Base-by-base conservation (phyloP, 2,329 filamentous ascomycete genomes). In the Microdochium nivale region DNA sequence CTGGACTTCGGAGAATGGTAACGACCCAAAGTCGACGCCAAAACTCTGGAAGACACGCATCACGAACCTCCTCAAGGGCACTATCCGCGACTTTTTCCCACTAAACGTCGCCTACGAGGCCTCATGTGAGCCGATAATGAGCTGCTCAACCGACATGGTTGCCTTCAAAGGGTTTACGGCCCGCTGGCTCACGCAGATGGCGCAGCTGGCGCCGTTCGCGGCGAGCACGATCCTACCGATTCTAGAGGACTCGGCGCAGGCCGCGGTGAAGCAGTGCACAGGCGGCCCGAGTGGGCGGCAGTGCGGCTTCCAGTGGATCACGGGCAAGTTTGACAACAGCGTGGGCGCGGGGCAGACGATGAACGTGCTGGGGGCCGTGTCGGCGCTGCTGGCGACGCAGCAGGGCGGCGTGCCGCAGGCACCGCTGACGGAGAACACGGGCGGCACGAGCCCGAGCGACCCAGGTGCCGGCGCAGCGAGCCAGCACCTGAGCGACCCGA, bases 161-260 rank as follows among this genome's bases (percentile, higher is more conserved):
- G 72, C 71, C 14, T 83, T 79, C 73, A 83, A 83, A 63, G 79
- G 76, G 27, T 81, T 79, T 60, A 67, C 81, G 7, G 65, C 74
- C 32, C 77, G 79, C 46, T 83, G 76, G 70, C 60, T 73, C 52
- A 70, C 68, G 1, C 60, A 64, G 21, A 65, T 67, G 3, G 64
- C 67, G 11, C 64, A 71, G 52, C 53, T 71, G 37, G 70, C 67
- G 1, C 70, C 71, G 3, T 63, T 63, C 53, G 68, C 63, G 11
- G 53, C 52, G 24, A 61, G 60, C n/a, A 60, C 56, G 19, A 68
- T 76, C 53, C 62, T 67, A 57, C 58, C 59, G 7, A 60, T 67
- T 25, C 58, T 76, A 21, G 58, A 60, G 16, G 62, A 62, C 11
- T 71, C 69, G 3, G 67, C 73, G 3, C 51, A 60, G 37, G 66